These are phyloP conservation scores for Aeschynomene evenia DNA, from an alignment of 306 rosid genomes.

Conservation along the genomic window DNA sequence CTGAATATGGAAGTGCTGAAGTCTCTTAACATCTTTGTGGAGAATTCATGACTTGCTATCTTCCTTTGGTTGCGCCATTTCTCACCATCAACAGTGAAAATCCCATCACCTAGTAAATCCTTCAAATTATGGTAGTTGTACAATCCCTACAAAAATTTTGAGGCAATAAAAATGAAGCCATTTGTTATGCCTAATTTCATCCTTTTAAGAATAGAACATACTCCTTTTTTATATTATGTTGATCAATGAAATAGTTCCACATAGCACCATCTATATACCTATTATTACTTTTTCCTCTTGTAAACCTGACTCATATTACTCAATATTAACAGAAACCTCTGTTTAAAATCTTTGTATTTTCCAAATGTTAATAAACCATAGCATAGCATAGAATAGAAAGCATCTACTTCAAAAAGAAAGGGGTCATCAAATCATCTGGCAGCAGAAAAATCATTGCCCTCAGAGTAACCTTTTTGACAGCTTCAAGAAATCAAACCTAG, in stretches of 20 bases:
- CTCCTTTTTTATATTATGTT: background rate
- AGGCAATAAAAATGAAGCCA: constrained; percentile 10
- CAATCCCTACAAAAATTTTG: constrained; percentile 50
- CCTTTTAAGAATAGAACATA: background rate
- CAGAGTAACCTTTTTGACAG: background rate
- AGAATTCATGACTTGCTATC: constrained; percentile 70
- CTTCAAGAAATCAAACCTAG: background rate
- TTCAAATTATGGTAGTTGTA: constrained; percentile 56
- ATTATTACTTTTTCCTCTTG: background rate
- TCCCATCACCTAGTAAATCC: constrained; percentile 90
- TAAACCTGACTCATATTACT: background rate
- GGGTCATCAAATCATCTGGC: too few species aligned
- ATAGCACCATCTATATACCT: background rate
- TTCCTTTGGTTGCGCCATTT: constrained; percentile 87
- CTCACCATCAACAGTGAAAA: constrained; percentile 78
- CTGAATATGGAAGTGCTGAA: constrained; percentile 58
- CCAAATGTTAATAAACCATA: background rate
- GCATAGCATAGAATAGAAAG: background rate
- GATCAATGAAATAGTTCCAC: background rate
- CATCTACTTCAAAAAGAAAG: background rate
- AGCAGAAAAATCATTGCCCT: background rate
- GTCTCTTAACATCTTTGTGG: constrained; percentile 63
- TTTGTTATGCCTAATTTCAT: background rate
- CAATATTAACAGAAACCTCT: background rate
- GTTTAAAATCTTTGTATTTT: background rate